A percentile compares a stretch with the other conserved stretches of the same genome.
These are phyloP conservation scores for Emergomyces orientalis DNA, from an alignment of 2,329 filamentous ascomycete species.

Conservation along the genomic window DNA sequence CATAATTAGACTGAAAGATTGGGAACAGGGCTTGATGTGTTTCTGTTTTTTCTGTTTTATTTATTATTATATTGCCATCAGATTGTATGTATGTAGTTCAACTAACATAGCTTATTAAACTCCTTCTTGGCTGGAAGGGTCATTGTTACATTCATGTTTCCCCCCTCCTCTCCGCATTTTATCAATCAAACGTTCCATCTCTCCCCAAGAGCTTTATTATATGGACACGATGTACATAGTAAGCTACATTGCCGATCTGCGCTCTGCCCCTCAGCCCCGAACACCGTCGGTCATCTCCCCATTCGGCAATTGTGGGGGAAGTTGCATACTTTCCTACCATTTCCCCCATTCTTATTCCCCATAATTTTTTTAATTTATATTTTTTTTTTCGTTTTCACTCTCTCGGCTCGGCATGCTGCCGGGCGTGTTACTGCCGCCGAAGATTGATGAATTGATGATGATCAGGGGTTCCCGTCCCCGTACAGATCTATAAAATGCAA, in stretches of 20 bases:
- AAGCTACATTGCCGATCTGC: no score
- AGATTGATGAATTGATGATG: no score
- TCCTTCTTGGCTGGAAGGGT: no score
- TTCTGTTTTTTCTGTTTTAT: neutral
- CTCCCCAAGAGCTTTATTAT: neutral
- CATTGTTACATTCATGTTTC: no score
- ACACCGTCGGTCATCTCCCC: neutral
- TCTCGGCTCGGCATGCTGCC: no score
- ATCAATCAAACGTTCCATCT: neutral
- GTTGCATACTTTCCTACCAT: neutral
- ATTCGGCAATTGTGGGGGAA: neutral
- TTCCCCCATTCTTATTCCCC: neutral
- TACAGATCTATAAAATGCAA: no score
- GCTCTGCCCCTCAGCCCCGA: neutral
- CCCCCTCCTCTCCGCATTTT: neutral
- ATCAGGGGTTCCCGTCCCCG: no score
- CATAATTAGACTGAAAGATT: neutral
- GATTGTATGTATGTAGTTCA: neutral
- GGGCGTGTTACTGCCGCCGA: no score
- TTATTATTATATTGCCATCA: neutral
- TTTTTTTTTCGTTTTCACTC: no score
- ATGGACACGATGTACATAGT: no score
- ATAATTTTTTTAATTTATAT: no score
- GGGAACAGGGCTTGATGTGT: neutral
- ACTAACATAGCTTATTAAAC: no score